phyloP scores from a whole-genome alignment of 2,329 filamentous ascomycete species.

The Sporothrix pallida region DNA sequence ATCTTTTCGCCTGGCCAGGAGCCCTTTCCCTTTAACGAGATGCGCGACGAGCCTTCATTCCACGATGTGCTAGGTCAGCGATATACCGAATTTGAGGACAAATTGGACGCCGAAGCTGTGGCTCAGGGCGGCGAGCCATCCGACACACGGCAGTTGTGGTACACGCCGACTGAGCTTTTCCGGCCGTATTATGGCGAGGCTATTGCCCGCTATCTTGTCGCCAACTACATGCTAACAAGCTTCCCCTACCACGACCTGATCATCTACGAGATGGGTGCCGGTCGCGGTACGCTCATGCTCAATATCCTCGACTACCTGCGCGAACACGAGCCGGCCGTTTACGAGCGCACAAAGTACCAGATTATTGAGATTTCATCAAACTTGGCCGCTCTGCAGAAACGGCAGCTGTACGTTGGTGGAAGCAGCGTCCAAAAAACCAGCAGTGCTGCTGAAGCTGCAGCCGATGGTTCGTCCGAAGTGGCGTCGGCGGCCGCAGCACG shows the following conservation, averaged over 20 bases:
- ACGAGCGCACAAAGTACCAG: constrained; percentile 89
- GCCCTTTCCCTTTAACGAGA: constrained; percentile 82
- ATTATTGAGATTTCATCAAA: constrained; percentile 93
- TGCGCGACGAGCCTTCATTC: constrained; percentile 87
- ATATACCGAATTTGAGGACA: constrained; percentile 90
- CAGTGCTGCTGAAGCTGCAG: constrained; percentile 30
- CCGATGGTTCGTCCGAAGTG: constrained; percentile 26
- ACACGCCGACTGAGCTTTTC: constrained; percentile 97
- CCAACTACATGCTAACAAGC: constrained; percentile 91
- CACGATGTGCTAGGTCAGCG: constrained; percentile 74
- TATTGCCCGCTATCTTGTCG: constrained; percentile 91
- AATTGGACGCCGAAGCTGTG: constrained; percentile 71
- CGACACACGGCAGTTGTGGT: constrained; percentile 91
- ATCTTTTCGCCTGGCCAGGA: constrained; percentile 92
- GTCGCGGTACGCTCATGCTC: constrained; percentile 95
- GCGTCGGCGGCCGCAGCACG: constrained; percentile 55
- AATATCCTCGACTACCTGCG: constrained; percentile 98
- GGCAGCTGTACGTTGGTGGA: constrained; percentile 57
- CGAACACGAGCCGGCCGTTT: constrained; percentile 85
- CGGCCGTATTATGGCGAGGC: constrained; percentile 96
- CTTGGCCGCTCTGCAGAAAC: constrained; percentile 77
- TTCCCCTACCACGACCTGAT: constrained; percentile 97
- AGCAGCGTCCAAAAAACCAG: not conserved
- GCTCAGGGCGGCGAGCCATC: constrained; percentile 62
- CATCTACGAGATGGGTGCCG: constrained; percentile 98